Conservation (phyloP, 495 filamentous ascomycete species). For the Cercophora newfieldiana region DNA sequence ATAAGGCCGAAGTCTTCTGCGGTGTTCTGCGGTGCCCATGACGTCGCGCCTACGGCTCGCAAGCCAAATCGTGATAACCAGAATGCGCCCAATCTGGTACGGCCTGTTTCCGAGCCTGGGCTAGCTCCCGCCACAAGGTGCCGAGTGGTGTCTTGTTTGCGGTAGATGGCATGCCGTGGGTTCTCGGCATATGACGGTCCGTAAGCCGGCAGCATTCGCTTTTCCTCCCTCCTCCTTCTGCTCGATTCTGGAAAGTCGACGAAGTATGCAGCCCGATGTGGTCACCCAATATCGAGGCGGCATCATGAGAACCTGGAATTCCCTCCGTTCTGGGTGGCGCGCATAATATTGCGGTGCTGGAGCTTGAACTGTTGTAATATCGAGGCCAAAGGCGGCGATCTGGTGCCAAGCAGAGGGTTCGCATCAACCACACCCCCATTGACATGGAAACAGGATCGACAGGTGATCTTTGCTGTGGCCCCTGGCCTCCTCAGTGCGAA, state of each 20-base stretch:
- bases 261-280: neutral
- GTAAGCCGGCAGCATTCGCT: neutral
- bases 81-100: neutral
- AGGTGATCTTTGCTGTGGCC: neutral
- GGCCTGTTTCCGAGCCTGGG: neutral
- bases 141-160: neutral
- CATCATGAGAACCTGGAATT: neutral
- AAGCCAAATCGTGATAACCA: neutral
- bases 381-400: neutral
- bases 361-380: neutral
- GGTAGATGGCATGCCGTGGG: neutral
- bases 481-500: neutral
- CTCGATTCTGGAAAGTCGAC: neutral
- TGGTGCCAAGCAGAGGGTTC: neutral
- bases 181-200: neutral
- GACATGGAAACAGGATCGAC: neutral
- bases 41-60: neutral
- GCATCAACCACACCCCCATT: neutral
- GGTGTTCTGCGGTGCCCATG: neutral
- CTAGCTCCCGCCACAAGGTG: neutral
- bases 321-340: neutral
- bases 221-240: too few relatives aligned
- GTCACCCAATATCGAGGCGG: neutral
- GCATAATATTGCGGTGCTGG: neutral
- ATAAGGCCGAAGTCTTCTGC: neutral